Base-by-base conservation (phyloP, 176 grass and related monocot species). In the Eleusine indica region DNA sequence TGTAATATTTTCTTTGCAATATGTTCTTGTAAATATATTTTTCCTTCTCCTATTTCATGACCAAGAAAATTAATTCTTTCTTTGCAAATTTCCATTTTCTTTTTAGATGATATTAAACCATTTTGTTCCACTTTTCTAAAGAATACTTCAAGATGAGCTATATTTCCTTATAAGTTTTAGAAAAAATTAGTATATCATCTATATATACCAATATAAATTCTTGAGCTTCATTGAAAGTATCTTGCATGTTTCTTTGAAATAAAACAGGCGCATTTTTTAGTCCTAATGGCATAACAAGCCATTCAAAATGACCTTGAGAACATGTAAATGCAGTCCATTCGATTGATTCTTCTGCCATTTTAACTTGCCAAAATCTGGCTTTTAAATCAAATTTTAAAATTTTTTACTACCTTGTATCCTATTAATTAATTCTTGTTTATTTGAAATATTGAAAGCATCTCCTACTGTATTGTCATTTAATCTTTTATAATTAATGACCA, bases 351-450 rank as follows among this genome's bases (percentile, higher is more conserved):
- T 25, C 25, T 25, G 25, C 25, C 25, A 25, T 25, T 25, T 25
- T 25, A 25, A 25, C 25, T 25, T 25, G 25, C 25, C 25, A 25
- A 25, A 25, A 60, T 60, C 56, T 19, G 7, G 56, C 19, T 13
- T 60, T 60, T n/a, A 60, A n/a, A 6, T 60, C 47, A 49, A 60
- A 60, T 60, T 60, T 60, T n/a, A 60, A n/a, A 60, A 60, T 16
- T 30, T 51, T 9, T 51, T 73, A 0, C 46, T 73, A 6, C 11
- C 5, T 73, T 52, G 22, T 52, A 73, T 35, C 8, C 13, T 52
- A 73, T 73, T 73, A 9, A 73, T 73, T 14, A 25, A 73, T 52
- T 73, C 46, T 18, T 73, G 5, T 7, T 52, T 73, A 52, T 73
- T 73, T 9, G 46, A 1, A 9, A 73, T 73, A 52, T 52, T 52